Conservation (phyloP, 345 rosid species). For the Geranium rotundifolium region DNA sequence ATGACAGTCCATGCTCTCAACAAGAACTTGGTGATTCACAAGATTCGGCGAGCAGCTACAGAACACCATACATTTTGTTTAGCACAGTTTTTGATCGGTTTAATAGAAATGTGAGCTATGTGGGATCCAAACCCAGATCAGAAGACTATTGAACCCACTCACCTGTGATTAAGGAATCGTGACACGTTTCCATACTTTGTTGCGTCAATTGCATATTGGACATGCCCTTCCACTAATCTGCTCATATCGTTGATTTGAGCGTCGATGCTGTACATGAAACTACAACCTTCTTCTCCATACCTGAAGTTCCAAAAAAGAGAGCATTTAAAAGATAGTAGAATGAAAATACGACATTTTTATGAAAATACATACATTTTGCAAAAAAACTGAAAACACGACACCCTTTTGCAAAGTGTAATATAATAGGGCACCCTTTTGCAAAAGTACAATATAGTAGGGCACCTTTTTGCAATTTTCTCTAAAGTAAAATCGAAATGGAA, state of each 20-base stretch:
- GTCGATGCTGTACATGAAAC: conserved; percentile 52
- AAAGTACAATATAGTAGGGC: too few relatives aligned
- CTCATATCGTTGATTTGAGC: conserved; percentile 70
- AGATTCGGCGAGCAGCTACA: conserved; percentile 88
- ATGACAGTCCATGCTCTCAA: conserved; percentile 77
- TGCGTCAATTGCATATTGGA: conserved; percentile 58
- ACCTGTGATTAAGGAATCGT: conserved; percentile 96
- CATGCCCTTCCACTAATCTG: conserved; percentile 65
- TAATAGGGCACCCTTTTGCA: too few relatives aligned
- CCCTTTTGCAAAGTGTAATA: too few relatives aligned
- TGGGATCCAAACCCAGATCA: neutral
- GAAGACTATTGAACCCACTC: conserved; percentile 1
- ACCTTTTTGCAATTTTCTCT: too few relatives aligned
- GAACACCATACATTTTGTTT: neutral
- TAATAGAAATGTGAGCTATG: too few relatives aligned
- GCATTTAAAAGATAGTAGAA: neutral
- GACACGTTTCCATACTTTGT: conserved; percentile 71
- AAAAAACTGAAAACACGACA: too few relatives aligned
- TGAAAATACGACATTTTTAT: too few relatives aligned
- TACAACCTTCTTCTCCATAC: conserved; percentile 40
- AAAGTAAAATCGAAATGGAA: conserved; percentile 1
- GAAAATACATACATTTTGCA: too few relatives aligned
- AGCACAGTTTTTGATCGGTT: too few relatives aligned
- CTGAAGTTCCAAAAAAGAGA: conserved; percentile 25
- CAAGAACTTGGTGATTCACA: conserved; percentile 64